These are phyloP conservation scores for Carex cristatella DNA, from an alignment of 176 grass and related monocot genomes.

Conservation along the genomic window DNA sequence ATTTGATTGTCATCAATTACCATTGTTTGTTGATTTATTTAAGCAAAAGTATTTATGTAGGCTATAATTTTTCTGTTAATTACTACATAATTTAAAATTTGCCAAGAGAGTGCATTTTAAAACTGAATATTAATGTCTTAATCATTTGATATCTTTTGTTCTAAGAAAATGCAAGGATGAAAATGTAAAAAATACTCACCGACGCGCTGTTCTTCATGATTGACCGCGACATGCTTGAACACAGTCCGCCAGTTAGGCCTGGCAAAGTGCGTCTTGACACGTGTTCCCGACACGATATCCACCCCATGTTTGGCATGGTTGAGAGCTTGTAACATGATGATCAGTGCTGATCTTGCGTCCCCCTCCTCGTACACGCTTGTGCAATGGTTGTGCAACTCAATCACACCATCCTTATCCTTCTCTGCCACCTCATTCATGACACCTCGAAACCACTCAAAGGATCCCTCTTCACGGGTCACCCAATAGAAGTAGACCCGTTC, in stretches of 20 bases:
- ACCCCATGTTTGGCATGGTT: conserved; percentile 91
- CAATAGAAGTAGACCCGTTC: conserved; percentile 90
- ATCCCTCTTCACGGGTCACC: conserved; percentile 80
- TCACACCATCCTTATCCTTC: conserved; percentile 45
- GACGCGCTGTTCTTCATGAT: conserved; percentile 49
- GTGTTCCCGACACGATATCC: conserved; percentile 76
- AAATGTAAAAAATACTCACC: conserved; percentile 33
- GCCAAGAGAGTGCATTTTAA: not conserved
- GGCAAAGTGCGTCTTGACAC: conserved; percentile 81
- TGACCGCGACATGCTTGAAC: conserved; percentile 70
- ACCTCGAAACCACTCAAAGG: conserved; percentile 95
- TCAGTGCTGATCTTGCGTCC: conserved; percentile 67
- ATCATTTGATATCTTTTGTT: too few species aligned
- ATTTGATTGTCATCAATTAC: not conserved
- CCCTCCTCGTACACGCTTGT: conserved; percentile 91
- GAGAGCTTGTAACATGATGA: conserved; percentile 88
- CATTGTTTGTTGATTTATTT: not conserved
- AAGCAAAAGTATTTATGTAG: not conserved
- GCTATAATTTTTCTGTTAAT: not conserved
- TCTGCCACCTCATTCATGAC: conserved; percentile 93
- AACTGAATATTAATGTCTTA: not conserved
- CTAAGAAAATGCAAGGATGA: not conserved
- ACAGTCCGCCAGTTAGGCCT: conserved; percentile 68
- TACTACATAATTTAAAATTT: not conserved
- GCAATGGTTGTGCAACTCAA: conserved; percentile 99